Evolutionary conservation across 352 stramenopile genomes (phyloP).

Genomic region (Pythium volutum): DNA sequence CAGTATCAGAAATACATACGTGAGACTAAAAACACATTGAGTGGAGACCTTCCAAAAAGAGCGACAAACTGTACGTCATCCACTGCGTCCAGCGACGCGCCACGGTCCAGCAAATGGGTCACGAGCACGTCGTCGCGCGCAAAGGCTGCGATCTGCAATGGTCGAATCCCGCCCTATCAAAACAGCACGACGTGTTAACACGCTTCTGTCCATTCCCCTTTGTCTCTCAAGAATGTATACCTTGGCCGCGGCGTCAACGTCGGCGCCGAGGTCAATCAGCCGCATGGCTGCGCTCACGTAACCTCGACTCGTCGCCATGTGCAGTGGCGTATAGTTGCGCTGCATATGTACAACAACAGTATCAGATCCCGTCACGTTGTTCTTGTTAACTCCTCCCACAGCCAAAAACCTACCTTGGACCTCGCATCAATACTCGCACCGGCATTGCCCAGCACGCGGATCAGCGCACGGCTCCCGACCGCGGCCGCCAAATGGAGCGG

Average conservation of each 20-base stretch:
- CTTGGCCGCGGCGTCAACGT: conserved; percentile 21
- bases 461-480: conserved; percentile 14
- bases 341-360: neutral
- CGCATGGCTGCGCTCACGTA: conserved; percentile 24
- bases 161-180: conserved; percentile 15
- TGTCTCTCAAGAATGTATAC: neutral
- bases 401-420: conserved; percentile 10
- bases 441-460: conserved; percentile 20
- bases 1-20: neutral
- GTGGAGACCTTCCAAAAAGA: neutral
- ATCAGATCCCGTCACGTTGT: neutral
- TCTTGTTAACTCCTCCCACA: neutral
- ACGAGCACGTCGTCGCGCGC: conserved; percentile 22
- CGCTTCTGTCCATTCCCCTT: too few relatives aligned
- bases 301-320: conserved; percentile 22
- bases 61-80: conserved; percentile 23
- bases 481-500: conserved; percentile 17
- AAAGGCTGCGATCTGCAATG: conserved; percentile 19
- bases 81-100: conserved; percentile 22
- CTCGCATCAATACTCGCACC: conserved; percentile 15
- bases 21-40: neutral
- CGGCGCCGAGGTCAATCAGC: conserved; percentile 18
- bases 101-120: conserved; percentile 21
- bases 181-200: neutral
- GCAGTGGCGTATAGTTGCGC: conserved; percentile 22